Evolutionary conservation across 2,329 filamentous ascomycete genomes (phyloP), one percentile per base, ranked within the genome.

Genomic region (Lasiodiplodia sp.): DNA sequence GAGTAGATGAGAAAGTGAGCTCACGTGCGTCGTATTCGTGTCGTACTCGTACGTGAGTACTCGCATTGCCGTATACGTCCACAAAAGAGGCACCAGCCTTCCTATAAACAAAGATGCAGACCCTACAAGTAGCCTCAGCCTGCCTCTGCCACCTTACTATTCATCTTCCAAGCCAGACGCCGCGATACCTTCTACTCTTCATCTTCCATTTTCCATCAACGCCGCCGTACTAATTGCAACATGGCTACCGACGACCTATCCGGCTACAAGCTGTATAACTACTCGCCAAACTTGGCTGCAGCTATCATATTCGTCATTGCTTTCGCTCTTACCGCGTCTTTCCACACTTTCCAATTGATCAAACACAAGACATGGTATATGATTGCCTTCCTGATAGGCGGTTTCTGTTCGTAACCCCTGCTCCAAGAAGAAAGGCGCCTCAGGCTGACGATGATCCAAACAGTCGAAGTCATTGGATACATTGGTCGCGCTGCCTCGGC

Each of bases 401-500:
- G 83, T 23, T 67, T 82, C n/a, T 85, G 84, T 86, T 78, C 67
- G 77, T 75, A n/a, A 21, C 11, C 16, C 28, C 12, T 31, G 18
- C 55, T 4, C 49, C 16, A 49, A 21, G 7, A 5, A 18, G 6
- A 23, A 2, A 37, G 5, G 4, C n/a, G 4, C 21, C 47, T 16
- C 7, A 12, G 3, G 10, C 69, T 66, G 60, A 69, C 64, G 47
- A 16, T 6, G 37, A 34, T 21, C 12, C 38, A 25, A 21, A 55
- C 56, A 86, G 84, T 86, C 70, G 84, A 87, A 73, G 74, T 76
- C 0, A 75, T 87, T 31, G 86, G 85, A 11, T 87, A 87, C 69
- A 73, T 84, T 16, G 83, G 81, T 2, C 82, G 86, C 62, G 58
- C 66, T 23, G 56, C 51, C 8, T 55, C 34, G 3, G 81, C 49